Evolutionary conservation across 345 rosid species (phyloP).

Genomic region (Trapa incisa): DNA sequence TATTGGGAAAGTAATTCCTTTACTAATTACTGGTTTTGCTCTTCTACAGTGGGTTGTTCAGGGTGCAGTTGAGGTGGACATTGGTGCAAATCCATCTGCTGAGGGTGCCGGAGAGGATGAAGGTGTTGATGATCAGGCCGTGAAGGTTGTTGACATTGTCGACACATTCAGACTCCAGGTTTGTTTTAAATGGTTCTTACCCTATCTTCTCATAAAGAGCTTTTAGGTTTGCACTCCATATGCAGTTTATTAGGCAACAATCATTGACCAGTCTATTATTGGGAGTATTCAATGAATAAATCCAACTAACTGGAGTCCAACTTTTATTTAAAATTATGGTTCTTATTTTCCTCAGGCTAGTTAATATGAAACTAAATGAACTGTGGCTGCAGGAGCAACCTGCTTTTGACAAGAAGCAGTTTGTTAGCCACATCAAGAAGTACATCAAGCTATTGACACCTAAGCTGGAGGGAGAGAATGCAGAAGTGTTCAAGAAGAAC

Average conservation of each 20-base stretch:
- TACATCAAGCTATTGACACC: constrained; percentile 62
- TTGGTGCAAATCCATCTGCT: constrained; percentile 97
- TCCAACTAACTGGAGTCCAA: too few species aligned
- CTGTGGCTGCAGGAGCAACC: constrained; percentile 73
- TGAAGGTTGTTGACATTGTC: constrained; percentile 82
- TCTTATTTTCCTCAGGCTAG: too few species aligned
- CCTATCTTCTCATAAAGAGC: background rate
- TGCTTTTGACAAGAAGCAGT: constrained; percentile 72
- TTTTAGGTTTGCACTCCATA: background rate
- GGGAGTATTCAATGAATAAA: too few species aligned
- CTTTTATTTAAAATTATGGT: too few species aligned
- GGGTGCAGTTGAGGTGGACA: constrained; percentile 68
- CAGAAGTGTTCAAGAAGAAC: constrained; percentile 59
- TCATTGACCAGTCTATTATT: too few species aligned
- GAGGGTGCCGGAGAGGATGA: constrained; percentile 77
- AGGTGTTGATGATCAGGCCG: constrained; percentile 72
- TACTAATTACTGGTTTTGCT: background rate
- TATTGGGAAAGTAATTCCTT: background rate
- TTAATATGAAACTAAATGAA: background rate
- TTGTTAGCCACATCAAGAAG: constrained; percentile 50
- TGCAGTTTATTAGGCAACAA: too few species aligned
- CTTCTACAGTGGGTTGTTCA: constrained; percentile 58
- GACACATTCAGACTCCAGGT: constrained; percentile 99
- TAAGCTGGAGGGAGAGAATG: constrained; percentile 38
- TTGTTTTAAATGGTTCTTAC: background rate